Percentiles rank a stretch among this genome's conserved stretches.
Evolutionary conservation across 2,329 filamentous ascomycete genomes (phyloP).

Genomic region (Arthroderma sp.): DNA sequence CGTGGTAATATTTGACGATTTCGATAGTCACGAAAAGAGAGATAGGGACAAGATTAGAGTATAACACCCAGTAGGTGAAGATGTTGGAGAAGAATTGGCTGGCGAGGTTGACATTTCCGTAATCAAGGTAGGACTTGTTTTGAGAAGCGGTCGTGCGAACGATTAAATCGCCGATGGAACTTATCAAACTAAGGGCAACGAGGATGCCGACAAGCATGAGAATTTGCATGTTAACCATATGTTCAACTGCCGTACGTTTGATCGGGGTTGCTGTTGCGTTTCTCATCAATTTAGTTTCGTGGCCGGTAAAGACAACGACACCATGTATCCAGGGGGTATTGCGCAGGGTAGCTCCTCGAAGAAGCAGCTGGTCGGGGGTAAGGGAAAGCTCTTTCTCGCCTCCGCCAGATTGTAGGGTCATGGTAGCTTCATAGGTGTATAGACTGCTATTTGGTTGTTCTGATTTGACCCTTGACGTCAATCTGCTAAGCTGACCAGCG

Average conservation of each 20-base stretch:
- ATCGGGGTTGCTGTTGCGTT: slow-evolving; percentile 96
- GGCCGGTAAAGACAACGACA: slow-evolving; percentile 89
- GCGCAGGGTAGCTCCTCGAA: slow-evolving; percentile 82
- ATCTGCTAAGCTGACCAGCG: slow-evolving; percentile 67
- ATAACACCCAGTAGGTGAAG: slow-evolving; percentile 96
- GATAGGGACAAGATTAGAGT: slow-evolving; percentile 91
- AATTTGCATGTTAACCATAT: slow-evolving; percentile 86
- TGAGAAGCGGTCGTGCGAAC: slow-evolving; percentile 52
- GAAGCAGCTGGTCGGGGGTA: slow-evolving; percentile 65
- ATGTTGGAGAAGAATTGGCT: slow-evolving; percentile 85
- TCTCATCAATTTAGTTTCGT: slow-evolving; percentile 97
- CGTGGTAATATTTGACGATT: slow-evolving; percentile 95
- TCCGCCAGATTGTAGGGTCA: slow-evolving; percentile 81
- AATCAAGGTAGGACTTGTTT: slow-evolving; percentile 60
- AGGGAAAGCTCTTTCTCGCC: slow-evolving; percentile 86
- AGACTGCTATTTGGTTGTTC: slow-evolving; percentile 97
- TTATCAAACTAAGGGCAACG: slow-evolving; percentile 71
- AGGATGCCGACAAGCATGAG: slow-evolving; percentile 79
- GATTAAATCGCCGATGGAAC: slow-evolving; percentile 81
- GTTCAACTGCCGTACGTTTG: slow-evolving; percentile 92
- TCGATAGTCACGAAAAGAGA: slow-evolving; percentile 97
- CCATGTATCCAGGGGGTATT: slow-evolving; percentile 98
- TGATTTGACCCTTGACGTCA: slow-evolving; percentile 77
- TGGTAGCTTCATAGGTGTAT: slow-evolving; percentile 93
- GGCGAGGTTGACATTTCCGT: slow-evolving; percentile 54